These are phyloP conservation scores for Peribolospora kevripleyi DNA, from an alignment of 768 basidiomycete species.

Conservation along the genomic window DNA sequence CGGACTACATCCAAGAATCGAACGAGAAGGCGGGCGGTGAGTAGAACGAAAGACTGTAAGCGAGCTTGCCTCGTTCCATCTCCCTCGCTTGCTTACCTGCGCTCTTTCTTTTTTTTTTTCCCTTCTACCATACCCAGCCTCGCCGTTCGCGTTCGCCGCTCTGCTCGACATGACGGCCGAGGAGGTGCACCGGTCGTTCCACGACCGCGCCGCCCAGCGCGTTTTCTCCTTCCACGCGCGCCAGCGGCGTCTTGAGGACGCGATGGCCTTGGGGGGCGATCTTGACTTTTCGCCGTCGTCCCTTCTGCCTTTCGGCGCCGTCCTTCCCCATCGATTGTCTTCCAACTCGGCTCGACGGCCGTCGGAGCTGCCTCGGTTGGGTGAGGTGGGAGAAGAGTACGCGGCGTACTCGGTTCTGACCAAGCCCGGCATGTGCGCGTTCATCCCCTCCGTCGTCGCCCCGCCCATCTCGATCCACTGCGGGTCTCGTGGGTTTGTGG, in stretches of 20 bases:
- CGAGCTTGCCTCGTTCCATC: not conserved
- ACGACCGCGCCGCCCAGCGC: not conserved
- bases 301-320: conserved; percentile 1
- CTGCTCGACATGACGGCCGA: conserved; percentile 38
- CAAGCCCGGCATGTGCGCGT: conserved; percentile 56
- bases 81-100: not conserved
- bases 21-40: conserved; percentile 35
- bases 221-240: too few species aligned
- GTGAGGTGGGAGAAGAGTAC: conserved; percentile 33
- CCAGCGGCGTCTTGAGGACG: too few species aligned
- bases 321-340: not conserved
- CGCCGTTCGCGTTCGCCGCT: conserved; percentile 56
- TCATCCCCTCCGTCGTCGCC: conserved; percentile 58
- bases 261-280: too few species aligned
- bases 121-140: conserved; percentile 17
- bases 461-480: conserved; percentile 54
- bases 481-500: conserved; percentile 41
- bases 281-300: not conserved
- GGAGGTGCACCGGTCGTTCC: conserved; percentile 21
- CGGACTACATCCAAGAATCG: conserved; percentile 52
- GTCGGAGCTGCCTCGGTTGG: conserved; percentile 29
- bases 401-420: conserved; percentile 66
- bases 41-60: conserved; percentile 11
- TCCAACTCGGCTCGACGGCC: conserved; percentile 4
- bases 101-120: too few species aligned